These are phyloP conservation scores for Cicer chorassanicum DNA, from an alignment of 306 rosid species.

Conservation along the genomic window DNA sequence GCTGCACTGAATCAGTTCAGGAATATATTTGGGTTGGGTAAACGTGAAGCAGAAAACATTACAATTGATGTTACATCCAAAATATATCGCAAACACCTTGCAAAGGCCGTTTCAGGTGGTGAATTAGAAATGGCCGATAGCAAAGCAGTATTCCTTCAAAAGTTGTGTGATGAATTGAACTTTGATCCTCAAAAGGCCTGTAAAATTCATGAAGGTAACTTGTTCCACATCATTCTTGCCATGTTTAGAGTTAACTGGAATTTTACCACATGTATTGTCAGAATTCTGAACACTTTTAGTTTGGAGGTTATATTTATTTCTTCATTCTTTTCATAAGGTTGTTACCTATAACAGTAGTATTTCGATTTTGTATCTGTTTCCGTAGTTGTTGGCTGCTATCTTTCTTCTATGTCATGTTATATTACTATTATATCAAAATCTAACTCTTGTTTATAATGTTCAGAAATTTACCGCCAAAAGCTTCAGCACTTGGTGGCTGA, in stretches of 20 bases:
- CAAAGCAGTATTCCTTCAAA: constrained; percentile 95
- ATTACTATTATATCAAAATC: constrained; percentile 24
- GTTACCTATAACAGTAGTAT: neutral
- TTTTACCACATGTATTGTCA: constrained; percentile 25
- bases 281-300: neutral
- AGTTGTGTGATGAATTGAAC: constrained; percentile 79
- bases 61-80: constrained; percentile 77
- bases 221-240: constrained; percentile 21
- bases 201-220: constrained; percentile 85
- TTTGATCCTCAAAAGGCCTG: constrained; percentile 90
- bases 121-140: constrained; percentile 87
- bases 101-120: constrained; percentile 73
- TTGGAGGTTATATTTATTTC: constrained; percentile 15
- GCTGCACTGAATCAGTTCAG: constrained; percentile 77
- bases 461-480: constrained; percentile 96
- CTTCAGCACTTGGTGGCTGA: constrained; percentile 84
- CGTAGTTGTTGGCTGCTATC: constrained; percentile 12
- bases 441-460: constrained; percentile 42
- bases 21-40: constrained; percentile 92
- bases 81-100: constrained; percentile 80
- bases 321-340: constrained; percentile 17
- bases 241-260: constrained; percentile 24
- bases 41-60: constrained; percentile 82
- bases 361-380: constrained; percentile 17
- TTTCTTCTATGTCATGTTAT: constrained; percentile 7